These are phyloP conservation scores for Abelmoschus esculentus DNA, from an alignment of 345 rosid species.

Conservation along the genomic window DNA sequence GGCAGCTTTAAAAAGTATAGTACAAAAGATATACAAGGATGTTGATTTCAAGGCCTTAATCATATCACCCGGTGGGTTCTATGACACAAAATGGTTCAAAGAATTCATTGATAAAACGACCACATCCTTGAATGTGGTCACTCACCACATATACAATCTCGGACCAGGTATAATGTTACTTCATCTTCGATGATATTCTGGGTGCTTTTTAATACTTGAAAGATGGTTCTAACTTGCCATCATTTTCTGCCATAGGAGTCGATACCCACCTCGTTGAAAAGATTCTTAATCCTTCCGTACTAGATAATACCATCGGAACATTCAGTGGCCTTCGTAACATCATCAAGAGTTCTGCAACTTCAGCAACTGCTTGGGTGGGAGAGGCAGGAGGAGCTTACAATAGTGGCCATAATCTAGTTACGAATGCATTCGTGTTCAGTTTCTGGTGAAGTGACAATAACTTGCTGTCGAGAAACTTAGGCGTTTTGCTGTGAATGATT, in stretches of 20 bases:
- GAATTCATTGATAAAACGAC: constrained; percentile 48
- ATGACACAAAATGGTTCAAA: constrained; percentile 58
- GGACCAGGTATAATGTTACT: constrained; percentile 63
- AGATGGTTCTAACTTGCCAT: constrained; percentile 14
- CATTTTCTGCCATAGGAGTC: constrained; percentile 35
- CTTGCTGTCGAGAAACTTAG: not conserved
- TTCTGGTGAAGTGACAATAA: constrained; percentile 56
- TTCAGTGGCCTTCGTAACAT: constrained; percentile 43
- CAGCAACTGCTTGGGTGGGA: constrained; percentile 80
- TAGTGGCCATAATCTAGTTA: constrained; percentile 70
- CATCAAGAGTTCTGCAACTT: constrained; percentile 45
- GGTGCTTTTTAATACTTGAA: not conserved
- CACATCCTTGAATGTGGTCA: constrained; percentile 45
- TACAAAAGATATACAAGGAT: constrained; percentile 40
- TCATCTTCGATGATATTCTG: not conserved
- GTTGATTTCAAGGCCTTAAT: constrained; percentile 47
- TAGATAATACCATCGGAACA: constrained; percentile 46
- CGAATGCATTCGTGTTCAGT: constrained; percentile 79
- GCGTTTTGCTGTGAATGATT: constrained; percentile 14
- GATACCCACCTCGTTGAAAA: constrained; percentile 55
- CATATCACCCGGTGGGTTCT: constrained; percentile 94
- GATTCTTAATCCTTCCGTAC: constrained; percentile 65
- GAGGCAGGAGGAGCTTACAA: constrained; percentile 97
- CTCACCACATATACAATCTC: constrained; percentile 92
- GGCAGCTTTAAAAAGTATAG: constrained; percentile 37